Conservation (phyloP, 2,329 filamentous ascomycete species). For the Sporothrix euskadiensis region DNA sequence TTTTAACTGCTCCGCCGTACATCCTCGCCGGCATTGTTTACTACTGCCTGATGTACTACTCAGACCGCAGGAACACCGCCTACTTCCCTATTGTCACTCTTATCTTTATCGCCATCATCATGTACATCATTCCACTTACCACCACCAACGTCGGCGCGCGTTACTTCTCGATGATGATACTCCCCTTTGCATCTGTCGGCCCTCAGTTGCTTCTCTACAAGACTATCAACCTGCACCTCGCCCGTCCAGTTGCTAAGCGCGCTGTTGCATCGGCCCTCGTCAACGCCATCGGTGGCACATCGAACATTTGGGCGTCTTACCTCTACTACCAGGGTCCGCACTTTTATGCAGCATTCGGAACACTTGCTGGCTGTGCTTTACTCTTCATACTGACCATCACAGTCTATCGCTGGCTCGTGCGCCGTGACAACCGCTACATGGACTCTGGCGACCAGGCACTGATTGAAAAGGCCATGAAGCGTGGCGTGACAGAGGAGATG, state of each 20-base stretch:
- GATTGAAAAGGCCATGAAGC: slow-evolving; percentile 34
- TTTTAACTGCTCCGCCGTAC: slow-evolving; percentile 51
- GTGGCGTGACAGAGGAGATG: slow-evolving; percentile 36
- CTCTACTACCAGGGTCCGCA: slow-evolving; percentile 38
- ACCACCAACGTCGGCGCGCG: slow-evolving; percentile 44
- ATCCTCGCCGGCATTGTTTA: slow-evolving; percentile 42
- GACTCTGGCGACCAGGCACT: slow-evolving; percentile 32
- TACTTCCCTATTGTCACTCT: slow-evolving; percentile 42
- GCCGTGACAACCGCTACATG: slow-evolving; percentile 33
- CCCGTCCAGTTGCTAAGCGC: slow-evolving; percentile 45
- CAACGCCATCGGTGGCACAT: slow-evolving; percentile 42
- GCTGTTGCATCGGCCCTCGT: slow-evolving; percentile 46
- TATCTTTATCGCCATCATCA: slow-evolving; percentile 40
- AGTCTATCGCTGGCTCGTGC: slow-evolving; percentile 33
- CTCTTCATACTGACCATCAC: slow-evolving; percentile 34
- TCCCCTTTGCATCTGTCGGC: slow-evolving; percentile 44
- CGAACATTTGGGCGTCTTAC: slow-evolving; percentile 43
- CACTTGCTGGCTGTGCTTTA: slow-evolving; percentile 33
- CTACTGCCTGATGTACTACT: slow-evolving; percentile 41
- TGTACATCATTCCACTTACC: slow-evolving; percentile 44
- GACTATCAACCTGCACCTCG: slow-evolving; percentile 39
- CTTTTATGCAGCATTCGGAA: slow-evolving; percentile 35
- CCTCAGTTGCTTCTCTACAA: slow-evolving; percentile 46
- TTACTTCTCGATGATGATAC: slow-evolving; percentile 47
- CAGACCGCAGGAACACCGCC: slow-evolving; percentile 40